phyloP scores from a whole-genome alignment of 768 basidiomycete species.

The Obba rivulosa region DNA sequence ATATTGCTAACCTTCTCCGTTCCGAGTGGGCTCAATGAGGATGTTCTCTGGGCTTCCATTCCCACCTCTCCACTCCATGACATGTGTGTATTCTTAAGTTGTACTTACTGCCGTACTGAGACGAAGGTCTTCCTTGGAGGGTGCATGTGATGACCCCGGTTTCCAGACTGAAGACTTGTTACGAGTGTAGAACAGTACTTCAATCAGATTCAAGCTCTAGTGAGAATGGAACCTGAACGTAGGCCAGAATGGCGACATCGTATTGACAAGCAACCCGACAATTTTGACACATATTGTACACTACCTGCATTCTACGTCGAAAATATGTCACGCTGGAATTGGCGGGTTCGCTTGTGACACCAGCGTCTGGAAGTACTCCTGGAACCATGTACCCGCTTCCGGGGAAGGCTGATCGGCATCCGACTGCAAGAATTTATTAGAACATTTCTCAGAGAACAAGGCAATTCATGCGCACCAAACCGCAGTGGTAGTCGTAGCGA shows the following conservation, averaged over 20 bases:
- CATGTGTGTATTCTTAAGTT: too few relatives aligned
- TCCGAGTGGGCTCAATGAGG: constrained; percentile 47
- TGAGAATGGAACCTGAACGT: too few relatives aligned
- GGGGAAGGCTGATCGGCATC: constrained; percentile 53
- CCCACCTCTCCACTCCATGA: too few relatives aligned
- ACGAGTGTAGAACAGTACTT: too few relatives aligned
- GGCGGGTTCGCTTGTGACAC: constrained; percentile 50
- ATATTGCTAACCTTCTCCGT: constrained; percentile 54
- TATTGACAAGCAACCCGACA: background rate
- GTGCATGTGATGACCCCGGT: too few relatives aligned
- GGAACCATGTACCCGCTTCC: constrained; percentile 65
- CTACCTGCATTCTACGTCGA: too few relatives aligned
- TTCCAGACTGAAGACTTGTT: too few relatives aligned
- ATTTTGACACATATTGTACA: constrained; percentile 19
- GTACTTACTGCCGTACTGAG: too few relatives aligned
- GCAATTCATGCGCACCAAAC: constrained; percentile 32
- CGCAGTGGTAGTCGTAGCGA: constrained; percentile 48
- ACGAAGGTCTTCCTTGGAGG: too few relatives aligned
- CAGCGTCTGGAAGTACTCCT: constrained; percentile 56
- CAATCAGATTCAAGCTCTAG: too few relatives aligned
- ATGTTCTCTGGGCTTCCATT: background rate
- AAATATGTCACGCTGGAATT: constrained; percentile 16
- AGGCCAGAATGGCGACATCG: background rate
- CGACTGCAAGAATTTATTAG: constrained; percentile 22
- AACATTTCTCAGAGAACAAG: too few relatives aligned